Evolutionary conservation across 768 basidiomycete genomes (phyloP), one percentile per base, ranked within the genome.

Genomic region (Tricholoma flavovirens): DNA sequence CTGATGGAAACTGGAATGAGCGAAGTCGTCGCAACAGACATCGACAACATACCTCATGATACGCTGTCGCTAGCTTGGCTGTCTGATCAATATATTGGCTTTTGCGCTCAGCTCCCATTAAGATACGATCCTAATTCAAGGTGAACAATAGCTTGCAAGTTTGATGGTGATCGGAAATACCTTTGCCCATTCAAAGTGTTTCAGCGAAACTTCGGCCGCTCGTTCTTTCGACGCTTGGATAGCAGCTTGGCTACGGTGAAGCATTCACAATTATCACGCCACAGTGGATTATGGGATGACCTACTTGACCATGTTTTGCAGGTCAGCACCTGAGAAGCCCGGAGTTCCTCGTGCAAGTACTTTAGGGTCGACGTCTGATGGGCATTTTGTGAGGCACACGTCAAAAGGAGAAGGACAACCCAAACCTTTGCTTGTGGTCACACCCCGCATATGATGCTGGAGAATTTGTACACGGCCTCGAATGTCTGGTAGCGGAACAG

Each of bases 121-220:
- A 74, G 58, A 98, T 98, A 55, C 93, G 88, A 71, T 96, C 93
- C 89, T 86, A 62, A 14, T 14, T 24, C 29, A 26, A 40, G 33
- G 54, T 17, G 48, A 36, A 22, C 22, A 26, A 29, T 26, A 22
- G 14, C 26, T 21, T 36, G 33, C n/a, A 32, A 15, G 22, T 54
- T 30, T 12, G 21, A 32, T 17, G 30, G 3, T 55, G 17, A 38
- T 32, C 56, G 32, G 54, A 40, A 57, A 53, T 58, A 90, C 93
- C 78, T 92, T 97, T 11, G 97, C 97, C 97, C 97, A 99, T 75
- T 98, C 96, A 67, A 98, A 90, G 69, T 99, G 94, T 60, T 79
- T 84, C 57, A 90, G 69, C 21, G 71, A 73, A 5, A 99, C 93
- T 58, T 83, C 79, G 49, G 75, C 78, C 42, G 83, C 87, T 7